Conservation (phyloP, 2,329 filamentous ascomycete genomes). For the Orbilia oligospora region DNA sequence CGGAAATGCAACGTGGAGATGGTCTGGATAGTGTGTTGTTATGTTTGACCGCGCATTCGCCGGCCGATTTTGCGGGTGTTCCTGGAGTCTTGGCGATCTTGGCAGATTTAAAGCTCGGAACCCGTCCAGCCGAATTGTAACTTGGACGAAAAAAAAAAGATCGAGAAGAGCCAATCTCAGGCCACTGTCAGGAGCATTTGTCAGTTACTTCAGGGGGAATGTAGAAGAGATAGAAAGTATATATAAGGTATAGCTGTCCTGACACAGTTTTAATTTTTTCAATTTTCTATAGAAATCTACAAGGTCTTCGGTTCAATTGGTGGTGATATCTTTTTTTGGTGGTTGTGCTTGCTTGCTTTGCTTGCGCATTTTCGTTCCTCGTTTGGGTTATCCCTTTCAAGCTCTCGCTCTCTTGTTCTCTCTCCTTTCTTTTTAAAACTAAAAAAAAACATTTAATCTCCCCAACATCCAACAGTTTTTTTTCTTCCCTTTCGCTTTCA, state of each 20-base stretch:
- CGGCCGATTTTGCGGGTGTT: conserved; percentile 41
- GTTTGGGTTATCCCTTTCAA: conserved; percentile 40
- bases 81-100: conserved; percentile 31
- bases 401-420: not conserved
- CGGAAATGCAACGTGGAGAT: not conserved
- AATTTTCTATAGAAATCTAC: not conserved
- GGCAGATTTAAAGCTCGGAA: conserved; percentile 23
- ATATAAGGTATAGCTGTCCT: not conserved
- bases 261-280: no score
- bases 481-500: not conserved
- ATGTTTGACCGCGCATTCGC: conserved; percentile 28
- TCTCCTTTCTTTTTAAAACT: not conserved
- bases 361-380: not conserved
- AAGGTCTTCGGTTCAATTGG: not conserved
- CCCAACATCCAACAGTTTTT: conserved; percentile 29
- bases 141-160: not conserved
- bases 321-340: not conserved
- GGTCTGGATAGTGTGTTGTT: not conserved
- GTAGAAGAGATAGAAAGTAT: not conserved
- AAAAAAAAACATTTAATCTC: conserved; percentile 1
- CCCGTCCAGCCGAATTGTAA: conserved; percentile 28
- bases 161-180: conserved; percentile 24
- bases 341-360: conserved; percentile 5
- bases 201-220: not conserved
- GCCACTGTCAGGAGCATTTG: conserved; percentile 35